A percentile compares a stretch with the other conserved stretches of the same genome.
phyloP scores from a whole-genome alignment of 1,284 basidiomycete species.

The Tremellales sp. region DNA sequence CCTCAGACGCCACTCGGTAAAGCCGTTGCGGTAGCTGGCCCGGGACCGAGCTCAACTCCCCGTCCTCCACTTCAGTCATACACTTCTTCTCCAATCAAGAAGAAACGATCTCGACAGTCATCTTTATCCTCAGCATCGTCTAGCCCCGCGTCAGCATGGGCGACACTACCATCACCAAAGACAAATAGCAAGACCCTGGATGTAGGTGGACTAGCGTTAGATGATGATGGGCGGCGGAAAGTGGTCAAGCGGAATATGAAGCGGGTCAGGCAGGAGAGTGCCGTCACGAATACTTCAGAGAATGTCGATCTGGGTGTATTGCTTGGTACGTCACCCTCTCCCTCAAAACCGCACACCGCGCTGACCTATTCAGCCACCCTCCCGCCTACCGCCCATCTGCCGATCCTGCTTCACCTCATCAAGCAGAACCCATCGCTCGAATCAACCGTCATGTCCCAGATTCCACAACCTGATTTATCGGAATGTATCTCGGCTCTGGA shows the following conservation, averaged over 20 bases:
- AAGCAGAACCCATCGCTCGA: conserved; percentile 30
- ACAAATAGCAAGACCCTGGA: neutral
- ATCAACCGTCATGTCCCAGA: conserved; percentile 24
- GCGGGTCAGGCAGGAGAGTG: conserved; percentile 18
- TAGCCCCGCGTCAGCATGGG: too few relatives aligned
- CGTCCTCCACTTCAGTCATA: too few relatives aligned
- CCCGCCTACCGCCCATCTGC: conserved; percentile 37
- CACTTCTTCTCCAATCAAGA: too few relatives aligned
- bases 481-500: conserved; percentile 36
- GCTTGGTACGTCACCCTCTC: conserved; percentile 29
- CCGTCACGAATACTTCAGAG: neutral
- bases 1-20: too few relatives aligned
- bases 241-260: conserved; percentile 17
- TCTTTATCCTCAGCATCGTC: too few relatives aligned
- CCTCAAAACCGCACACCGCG: too few relatives aligned
- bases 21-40: too few relatives aligned
- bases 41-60: too few relatives aligned
- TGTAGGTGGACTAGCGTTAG: conserved; percentile 11
- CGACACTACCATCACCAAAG: conserved; percentile 11
- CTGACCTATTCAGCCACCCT: conserved; percentile 28
- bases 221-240: conserved; percentile 14
- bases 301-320: conserved; percentile 39
- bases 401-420: conserved; percentile 37
- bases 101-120: too few relatives aligned
- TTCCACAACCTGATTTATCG: conserved; percentile 34